Evolutionary conservation across 2,329 filamentous ascomycete species (phyloP).

Genomic region (Alternaria panax): DNA sequence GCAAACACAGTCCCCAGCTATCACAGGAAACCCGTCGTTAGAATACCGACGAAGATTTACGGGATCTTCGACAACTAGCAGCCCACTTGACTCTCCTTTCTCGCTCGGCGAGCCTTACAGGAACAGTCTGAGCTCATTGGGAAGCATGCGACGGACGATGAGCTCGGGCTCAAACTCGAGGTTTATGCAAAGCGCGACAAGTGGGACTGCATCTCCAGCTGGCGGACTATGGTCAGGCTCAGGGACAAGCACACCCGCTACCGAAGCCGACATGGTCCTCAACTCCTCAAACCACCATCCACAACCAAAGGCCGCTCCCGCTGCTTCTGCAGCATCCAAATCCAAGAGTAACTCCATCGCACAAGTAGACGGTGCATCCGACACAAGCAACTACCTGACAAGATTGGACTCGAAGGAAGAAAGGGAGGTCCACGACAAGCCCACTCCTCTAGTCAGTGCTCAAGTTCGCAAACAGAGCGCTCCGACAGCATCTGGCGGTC

Average conservation of each 20-base stretch:
- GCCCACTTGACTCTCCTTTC: constrained; percentile 41
- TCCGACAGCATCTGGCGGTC: constrained; percentile 20
- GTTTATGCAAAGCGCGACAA: constrained; percentile 26
- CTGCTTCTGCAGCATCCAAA: constrained; percentile 15
- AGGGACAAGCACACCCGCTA: constrained; percentile 29
- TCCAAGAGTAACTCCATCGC: constrained; percentile 10
- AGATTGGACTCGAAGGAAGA: constrained; percentile 37
- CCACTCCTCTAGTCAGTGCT: constrained; percentile 37
- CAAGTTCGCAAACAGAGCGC: constrained; percentile 27
- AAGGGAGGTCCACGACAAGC: constrained; percentile 39
- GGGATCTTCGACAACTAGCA: constrained; percentile 30
- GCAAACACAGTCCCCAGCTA: constrained; percentile 42
- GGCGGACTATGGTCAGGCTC: constrained; percentile 54
- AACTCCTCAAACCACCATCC: constrained; percentile 41
- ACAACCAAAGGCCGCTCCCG: constrained; percentile 20
- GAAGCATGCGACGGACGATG: constrained; percentile 51
- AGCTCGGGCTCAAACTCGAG: constrained; percentile 40
- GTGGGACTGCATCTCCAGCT: constrained; percentile 32
- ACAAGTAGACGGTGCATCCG: constrained; percentile 11
- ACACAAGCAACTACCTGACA: constrained; percentile 16
- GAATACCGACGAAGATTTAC: constrained; percentile 32
- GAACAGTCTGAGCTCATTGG: constrained; percentile 48
- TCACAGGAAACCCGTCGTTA: constrained; percentile 37
- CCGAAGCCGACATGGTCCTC: constrained; percentile 43
- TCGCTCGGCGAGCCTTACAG: constrained; percentile 39